Percentiles rank a stretch among this genome's conserved stretches.
Evolutionary conservation across 306 rosid genomes (phyloP).

Genomic region (Pterocarpus macrocarpus): DNA sequence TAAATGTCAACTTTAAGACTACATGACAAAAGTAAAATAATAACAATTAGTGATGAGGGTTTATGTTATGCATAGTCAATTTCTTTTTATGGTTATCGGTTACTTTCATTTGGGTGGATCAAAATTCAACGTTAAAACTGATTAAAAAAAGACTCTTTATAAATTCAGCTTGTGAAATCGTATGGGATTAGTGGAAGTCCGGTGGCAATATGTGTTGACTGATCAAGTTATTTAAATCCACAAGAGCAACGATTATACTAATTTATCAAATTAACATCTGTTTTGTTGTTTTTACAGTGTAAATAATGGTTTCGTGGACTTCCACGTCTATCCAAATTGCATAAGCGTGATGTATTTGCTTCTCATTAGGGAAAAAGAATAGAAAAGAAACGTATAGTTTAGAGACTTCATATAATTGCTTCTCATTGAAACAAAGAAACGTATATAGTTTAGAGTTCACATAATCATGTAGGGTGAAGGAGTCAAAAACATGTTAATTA

Average conservation of each 20-base stretch:
- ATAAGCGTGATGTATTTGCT: not conserved
- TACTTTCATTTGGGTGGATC: not conserved
- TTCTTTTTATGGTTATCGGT: not conserved
- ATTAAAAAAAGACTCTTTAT: not conserved
- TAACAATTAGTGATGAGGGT: not conserved
- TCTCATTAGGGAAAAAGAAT: not conserved
- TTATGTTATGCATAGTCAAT: not conserved
- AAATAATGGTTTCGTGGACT: not conserved
- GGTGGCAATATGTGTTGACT: not conserved
- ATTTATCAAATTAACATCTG: not conserved
- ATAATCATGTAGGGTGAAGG: too few species aligned
- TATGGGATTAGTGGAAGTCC: not conserved
- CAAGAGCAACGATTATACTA: not conserved
- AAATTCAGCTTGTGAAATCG: not conserved
- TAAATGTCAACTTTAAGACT: slow-evolving; percentile 16
- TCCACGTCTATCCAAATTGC: not conserved
- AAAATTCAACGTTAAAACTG: not conserved
- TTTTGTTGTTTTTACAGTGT: not conserved
- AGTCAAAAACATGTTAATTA: too few species aligned
- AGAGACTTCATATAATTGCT: too few species aligned
- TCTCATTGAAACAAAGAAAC: too few species aligned
- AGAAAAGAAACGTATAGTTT: too few species aligned
- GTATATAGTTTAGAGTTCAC: not conserved
- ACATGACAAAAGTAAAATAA: not conserved
- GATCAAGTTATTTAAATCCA: not conserved